A percentile compares a stretch with the other conserved stretches of the same genome.
These are phyloP conservation scores for Pythium plurisporium DNA, from an alignment of 352 stramenopile species.

Conservation along the genomic window DNA sequence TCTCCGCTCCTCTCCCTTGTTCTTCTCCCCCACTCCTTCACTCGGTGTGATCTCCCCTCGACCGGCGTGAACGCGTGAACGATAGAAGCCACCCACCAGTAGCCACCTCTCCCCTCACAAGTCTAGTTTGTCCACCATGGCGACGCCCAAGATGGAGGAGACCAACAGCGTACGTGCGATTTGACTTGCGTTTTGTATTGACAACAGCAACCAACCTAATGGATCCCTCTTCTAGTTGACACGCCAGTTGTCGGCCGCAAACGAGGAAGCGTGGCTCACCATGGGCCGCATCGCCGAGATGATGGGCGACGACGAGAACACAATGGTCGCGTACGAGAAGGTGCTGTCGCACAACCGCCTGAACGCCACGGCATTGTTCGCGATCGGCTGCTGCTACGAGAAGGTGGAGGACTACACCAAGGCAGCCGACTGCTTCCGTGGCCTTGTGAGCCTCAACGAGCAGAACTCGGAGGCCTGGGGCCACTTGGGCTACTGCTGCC, in stretches of 20 bases:
- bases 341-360: constrained; percentile 85
- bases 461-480: constrained; percentile 85
- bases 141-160: constrained; percentile 79
- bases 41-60: not conserved
- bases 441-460: constrained; percentile 76
- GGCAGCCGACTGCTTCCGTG: constrained; percentile 83
- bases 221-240: constrained; percentile 36
- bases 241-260: constrained; percentile 69
- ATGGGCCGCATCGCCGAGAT: constrained; percentile 85
- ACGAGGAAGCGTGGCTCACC: constrained; percentile 81
- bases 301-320: constrained; percentile 89
- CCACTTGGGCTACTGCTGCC: constrained; percentile 82
- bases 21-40: constrained; percentile 24
- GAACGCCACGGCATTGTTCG: constrained; percentile 77
- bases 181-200: not conserved
- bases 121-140: constrained; percentile 39
- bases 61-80: no score
- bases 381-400: constrained; percentile 84
- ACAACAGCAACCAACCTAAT: no score
- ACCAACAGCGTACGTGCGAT: constrained; percentile 34
- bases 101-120: no score
- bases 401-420: constrained; percentile 87
- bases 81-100: no score
- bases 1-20: constrained; percentile 14
- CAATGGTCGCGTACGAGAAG: constrained; percentile 85